Percentiles rank a stretch among this genome's conserved stretches.
Conservation (phyloP, 768 basidiomycete species). For the Leucocoprinus sp. region DNA sequence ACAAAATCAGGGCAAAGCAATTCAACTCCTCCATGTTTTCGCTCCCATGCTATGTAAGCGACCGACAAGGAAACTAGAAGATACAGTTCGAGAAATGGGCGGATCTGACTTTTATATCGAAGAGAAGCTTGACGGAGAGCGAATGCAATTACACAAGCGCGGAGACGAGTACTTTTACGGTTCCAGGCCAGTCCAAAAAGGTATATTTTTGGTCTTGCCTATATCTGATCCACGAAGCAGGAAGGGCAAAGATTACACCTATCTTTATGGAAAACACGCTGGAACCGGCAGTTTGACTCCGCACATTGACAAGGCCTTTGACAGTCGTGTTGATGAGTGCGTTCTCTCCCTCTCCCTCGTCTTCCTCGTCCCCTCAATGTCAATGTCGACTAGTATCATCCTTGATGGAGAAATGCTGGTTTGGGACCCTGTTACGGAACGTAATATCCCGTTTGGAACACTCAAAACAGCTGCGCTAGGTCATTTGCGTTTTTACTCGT, state of each 20-base stretch:
- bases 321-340: constrained; percentile 72
- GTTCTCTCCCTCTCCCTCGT: constrained; percentile 19
- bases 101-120: constrained; percentile 80
- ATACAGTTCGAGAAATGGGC: constrained; percentile 80
- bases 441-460: constrained; percentile 87
- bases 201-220: neutral
- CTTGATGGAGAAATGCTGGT: constrained; percentile 98
- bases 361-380: neutral
- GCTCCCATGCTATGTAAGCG: constrained; percentile 95
- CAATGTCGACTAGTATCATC: constrained; percentile 54
- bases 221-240: constrained; percentile 28
- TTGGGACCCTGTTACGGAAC: constrained; percentile 87
- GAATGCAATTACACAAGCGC: constrained; percentile 91
- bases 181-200: constrained; percentile 52
- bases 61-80: constrained; percentile 71
- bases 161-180: constrained; percentile 90
- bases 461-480: constrained; percentile 89
- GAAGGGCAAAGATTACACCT: constrained; percentile 87
- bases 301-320: constrained; percentile 69
- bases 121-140: constrained; percentile 95
- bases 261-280: constrained; percentile 82
- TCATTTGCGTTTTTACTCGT: too few species aligned
- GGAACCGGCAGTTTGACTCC: constrained; percentile 86
- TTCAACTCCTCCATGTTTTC: constrained; percentile 80
- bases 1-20: constrained; percentile 74